Evolutionary conservation across 805 yeast species (phyloP).

Genomic region (Cyberlindnera samutprakarnensis): DNA sequence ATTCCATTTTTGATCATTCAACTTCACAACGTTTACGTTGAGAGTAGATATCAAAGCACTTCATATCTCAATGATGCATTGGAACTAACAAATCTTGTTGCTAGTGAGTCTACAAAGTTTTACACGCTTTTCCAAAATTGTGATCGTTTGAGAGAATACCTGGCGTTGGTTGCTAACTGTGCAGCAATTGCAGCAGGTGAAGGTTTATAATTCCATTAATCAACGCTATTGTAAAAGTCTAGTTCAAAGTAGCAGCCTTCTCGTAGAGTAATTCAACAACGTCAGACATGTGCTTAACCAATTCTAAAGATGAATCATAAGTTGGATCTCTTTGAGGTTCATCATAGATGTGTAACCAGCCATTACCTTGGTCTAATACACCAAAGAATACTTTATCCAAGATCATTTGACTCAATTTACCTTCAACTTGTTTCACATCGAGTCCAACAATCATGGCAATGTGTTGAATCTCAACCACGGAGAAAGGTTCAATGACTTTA

Average conservation of each 20-base stretch:
- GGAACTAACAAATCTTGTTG: conserved; percentile 53
- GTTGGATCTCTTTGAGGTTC: conserved; percentile 84
- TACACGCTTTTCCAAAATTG: conserved; percentile 53
- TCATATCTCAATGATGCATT: conserved; percentile 48
- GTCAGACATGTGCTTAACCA: conserved; percentile 77
- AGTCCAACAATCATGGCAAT: conserved; percentile 84
- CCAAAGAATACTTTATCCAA: conserved; percentile 93
- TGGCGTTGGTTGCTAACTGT: conserved; percentile 45
- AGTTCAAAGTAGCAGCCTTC: conserved; percentile 82
- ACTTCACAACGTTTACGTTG: conserved; percentile 47
- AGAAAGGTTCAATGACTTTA: conserved; percentile 93
- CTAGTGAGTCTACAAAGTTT: conserved; percentile 56
- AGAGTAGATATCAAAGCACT: conserved; percentile 28
- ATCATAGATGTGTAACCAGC: conserved; percentile 90
- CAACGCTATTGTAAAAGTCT: conserved; percentile 6
- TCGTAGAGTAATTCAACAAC: conserved; percentile 91
- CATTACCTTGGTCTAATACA: conserved; percentile 96
- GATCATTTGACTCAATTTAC: conserved; percentile 93
- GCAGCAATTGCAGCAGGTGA: conserved; percentile 47
- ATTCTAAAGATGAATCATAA: conserved; percentile 79
- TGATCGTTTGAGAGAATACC: conserved; percentile 49
- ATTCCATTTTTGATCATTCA: conserved; percentile 69
- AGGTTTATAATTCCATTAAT: conserved; percentile 14
- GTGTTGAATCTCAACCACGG: conserved; percentile 89
- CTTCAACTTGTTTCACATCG: conserved; percentile 83